A percentile compares a stretch with the other conserved stretches of the same genome.
phyloP scores from a whole-genome alignment of 2,329 filamentous ascomycete genomes.

The Atkinsonella hypoxylon region DNA sequence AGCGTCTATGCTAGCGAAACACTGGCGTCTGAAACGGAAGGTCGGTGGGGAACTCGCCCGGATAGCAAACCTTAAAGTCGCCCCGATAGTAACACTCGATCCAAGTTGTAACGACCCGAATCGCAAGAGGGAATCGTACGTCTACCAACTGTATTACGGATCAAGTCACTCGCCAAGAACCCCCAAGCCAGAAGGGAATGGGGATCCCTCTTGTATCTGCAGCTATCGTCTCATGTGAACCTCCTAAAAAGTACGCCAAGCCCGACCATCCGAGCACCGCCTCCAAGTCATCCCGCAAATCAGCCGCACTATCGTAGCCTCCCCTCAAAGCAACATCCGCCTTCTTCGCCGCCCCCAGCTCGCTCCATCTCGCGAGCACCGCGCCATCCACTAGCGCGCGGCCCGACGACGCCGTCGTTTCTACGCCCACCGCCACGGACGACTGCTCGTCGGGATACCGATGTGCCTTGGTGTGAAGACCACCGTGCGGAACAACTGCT shows the following conservation, averaged over 20 bases:
- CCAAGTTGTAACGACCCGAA: no score
- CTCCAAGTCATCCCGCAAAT: slow-evolving; percentile 59
- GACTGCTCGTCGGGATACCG: slow-evolving; percentile 37
- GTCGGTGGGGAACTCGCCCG: no score
- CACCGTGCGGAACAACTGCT: slow-evolving; percentile 63
- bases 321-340: slow-evolving; percentile 64
- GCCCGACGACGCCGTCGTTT: slow-evolving; percentile 41
- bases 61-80: no score
- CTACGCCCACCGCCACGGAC: slow-evolving; percentile 35
- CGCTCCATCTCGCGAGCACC: slow-evolving; percentile 63
- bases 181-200: no score
- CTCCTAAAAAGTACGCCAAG: slow-evolving; percentile 43
- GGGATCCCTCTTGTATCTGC: no score
- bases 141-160: no score
- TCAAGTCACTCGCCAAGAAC: no score
- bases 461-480: slow-evolving; percentile 74
- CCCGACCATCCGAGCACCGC: slow-evolving; percentile 50
- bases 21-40: no score
- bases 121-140: no score
- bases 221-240: no score
- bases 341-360: slow-evolving; percentile 59
- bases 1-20: no score
- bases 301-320: slow-evolving; percentile 52
- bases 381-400: slow-evolving; percentile 67
- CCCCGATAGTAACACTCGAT: no score